A percentile compares a stretch with the other conserved stretches of the same genome.
Evolutionary conservation across 192 early-diverging fungal species (phyloP).

Genomic region (Coemansia asiatica): DNA sequence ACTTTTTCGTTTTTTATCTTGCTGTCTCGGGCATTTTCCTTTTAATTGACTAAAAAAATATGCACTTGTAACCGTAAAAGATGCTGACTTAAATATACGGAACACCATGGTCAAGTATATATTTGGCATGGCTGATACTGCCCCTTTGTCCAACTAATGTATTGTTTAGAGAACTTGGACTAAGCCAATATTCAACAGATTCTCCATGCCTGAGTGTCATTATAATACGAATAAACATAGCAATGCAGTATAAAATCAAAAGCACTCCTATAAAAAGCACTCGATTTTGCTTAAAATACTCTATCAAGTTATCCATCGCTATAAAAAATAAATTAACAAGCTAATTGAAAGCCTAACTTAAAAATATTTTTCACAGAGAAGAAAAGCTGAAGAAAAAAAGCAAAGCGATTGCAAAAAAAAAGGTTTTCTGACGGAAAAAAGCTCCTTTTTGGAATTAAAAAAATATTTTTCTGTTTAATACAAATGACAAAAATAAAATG

Average conservation of each 20-base stretch:
- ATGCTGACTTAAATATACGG: not conserved
- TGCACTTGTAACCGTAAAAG: not conserved
- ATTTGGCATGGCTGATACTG: not conserved
- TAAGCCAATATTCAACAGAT: not conserved
- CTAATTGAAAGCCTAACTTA: no score
- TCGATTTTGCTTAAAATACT: not conserved
- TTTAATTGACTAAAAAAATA: constrained; percentile 2
- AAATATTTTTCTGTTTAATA: no score
- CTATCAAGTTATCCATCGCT: not conserved
- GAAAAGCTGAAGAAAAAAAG: no score
- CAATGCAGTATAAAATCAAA: not conserved
- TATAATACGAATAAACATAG: not conserved
- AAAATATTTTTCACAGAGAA: not conserved
- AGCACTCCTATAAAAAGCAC: not conserved
- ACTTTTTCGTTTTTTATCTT: constrained; percentile 66
- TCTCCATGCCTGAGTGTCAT: not conserved
- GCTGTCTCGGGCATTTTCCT: constrained; percentile 37
- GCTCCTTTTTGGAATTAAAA: no score
- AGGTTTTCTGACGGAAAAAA: no score
- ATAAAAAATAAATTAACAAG: not conserved
- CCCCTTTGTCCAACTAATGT: no score
- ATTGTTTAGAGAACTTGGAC: no score
- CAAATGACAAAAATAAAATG: no score
- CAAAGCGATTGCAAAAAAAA: no score
- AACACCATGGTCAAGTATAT: not conserved